These are phyloP conservation scores for Candida taoyuanica DNA, from an alignment of 805 yeast species.

Conservation along the genomic window DNA sequence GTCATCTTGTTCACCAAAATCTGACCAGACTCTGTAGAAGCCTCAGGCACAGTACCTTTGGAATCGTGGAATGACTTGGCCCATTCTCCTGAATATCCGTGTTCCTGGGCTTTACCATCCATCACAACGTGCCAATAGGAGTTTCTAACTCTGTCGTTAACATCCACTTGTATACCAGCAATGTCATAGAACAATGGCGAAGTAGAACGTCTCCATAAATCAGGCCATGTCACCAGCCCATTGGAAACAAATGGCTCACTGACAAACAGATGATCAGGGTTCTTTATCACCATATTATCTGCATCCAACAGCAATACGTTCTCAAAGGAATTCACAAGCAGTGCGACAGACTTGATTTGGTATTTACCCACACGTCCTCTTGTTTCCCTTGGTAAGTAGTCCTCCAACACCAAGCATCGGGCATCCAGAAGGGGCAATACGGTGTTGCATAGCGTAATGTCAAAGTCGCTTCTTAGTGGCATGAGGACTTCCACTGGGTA, in stretches of 20 bases:
- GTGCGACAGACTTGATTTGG: constrained; percentile 64
- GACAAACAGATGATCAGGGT: constrained; percentile 48
- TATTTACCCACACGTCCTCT: constrained; percentile 41
- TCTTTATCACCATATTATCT: constrained; percentile 59
- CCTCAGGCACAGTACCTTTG: constrained; percentile 52
- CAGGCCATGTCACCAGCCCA: constrained; percentile 58
- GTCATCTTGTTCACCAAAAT: constrained; percentile 47
- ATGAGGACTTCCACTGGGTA: constrained; percentile 76
- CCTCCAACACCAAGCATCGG: constrained; percentile 49
- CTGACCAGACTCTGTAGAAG: constrained; percentile 58
- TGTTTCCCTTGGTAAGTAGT: constrained; percentile 43
- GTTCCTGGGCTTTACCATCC: constrained; percentile 10
- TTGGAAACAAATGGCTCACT: constrained; percentile 37
- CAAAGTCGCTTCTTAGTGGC: constrained; percentile 62
- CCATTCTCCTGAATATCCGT: constrained; percentile 8
- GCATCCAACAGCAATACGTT: constrained; percentile 69
- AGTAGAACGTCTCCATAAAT: constrained; percentile 60
- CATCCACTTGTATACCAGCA: constrained; percentile 35
- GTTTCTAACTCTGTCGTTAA: constrained; percentile 31
- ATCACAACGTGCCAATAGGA: constrained; percentile 22
- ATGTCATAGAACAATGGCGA: constrained; percentile 53
- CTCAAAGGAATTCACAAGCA: constrained; percentile 71
- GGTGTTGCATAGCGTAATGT: constrained; percentile 57
- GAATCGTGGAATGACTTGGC: constrained; percentile 32
- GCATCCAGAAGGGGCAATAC: constrained; percentile 59